These are phyloP conservation scores for Fusarium xyrophilum DNA, from an alignment of 2,329 filamentous ascomycete genomes.

Conservation along the genomic window DNA sequence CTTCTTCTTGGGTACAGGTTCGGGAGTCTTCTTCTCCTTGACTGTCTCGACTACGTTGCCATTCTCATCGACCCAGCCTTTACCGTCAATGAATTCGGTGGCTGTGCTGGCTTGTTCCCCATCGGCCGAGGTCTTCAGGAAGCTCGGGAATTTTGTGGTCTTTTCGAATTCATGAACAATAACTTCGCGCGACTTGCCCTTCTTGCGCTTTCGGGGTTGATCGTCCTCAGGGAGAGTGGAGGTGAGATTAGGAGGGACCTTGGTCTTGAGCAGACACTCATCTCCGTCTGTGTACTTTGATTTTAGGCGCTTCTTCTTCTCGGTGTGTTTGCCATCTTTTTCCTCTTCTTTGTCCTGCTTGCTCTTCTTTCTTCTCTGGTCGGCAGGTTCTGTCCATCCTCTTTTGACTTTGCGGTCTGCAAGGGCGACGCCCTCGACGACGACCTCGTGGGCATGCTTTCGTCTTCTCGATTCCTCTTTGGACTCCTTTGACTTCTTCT, in stretches of 20 bases:
- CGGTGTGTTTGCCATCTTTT: conserved; percentile 59
- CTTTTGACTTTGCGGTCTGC: conserved; percentile 82
- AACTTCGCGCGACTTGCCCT: conserved; percentile 59
- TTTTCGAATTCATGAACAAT: conserved; percentile 90
- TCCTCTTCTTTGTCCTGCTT: conserved; percentile 54
- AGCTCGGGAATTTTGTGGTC: conserved; percentile 81
- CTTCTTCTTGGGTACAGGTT: conserved; percentile 36
- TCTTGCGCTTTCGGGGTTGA: conserved; percentile 63
- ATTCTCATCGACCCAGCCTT: conserved; percentile 84
- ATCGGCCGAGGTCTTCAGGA: conserved; percentile 65
- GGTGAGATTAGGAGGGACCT: conserved; percentile 62
- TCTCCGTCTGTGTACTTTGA: conserved; percentile 82
- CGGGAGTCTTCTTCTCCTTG: conserved; percentile 46
- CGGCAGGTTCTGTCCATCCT: conserved; percentile 80
- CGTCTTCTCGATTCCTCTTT: conserved; percentile 54
- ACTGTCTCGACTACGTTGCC: conserved; percentile 76
- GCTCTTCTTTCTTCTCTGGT: conserved; percentile 56
- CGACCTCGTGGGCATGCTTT: conserved; percentile 59
- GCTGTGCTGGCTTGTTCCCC: conserved; percentile 46
- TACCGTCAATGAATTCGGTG: conserved; percentile 77
- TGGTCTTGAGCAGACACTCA: conserved; percentile 86
- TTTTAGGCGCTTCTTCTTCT: conserved; percentile 65
- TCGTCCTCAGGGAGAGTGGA: conserved; percentile 53
- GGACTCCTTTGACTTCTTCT: conserved; percentile 46
- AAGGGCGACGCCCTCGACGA: conserved; percentile 73